These are phyloP conservation scores for Zygoascus hellenicus DNA, from an alignment of 1,139 yeast species.

Conservation along the genomic window DNA sequence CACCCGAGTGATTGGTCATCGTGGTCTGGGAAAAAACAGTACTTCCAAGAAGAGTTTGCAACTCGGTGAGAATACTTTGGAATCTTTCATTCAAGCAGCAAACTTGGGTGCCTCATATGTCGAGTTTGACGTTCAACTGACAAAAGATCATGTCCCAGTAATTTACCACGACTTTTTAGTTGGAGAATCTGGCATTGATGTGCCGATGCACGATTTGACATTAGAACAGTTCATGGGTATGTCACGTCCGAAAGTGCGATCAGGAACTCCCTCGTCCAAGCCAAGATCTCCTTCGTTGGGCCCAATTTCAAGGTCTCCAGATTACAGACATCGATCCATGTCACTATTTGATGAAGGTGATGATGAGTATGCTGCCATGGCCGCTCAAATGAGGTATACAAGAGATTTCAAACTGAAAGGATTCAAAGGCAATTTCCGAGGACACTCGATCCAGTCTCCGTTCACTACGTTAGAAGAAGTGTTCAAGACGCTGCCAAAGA, in stretches of 20 bases:
- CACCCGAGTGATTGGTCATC: conserved; percentile 91
- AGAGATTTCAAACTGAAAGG: conserved; percentile 83
- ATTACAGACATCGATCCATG: conserved; percentile 25
- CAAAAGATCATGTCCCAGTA: conserved; percentile 90
- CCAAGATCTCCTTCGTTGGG: conserved; percentile 6
- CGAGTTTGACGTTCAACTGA: conserved; percentile 93
- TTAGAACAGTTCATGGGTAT: conserved; percentile 75
- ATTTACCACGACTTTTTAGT: conserved; percentile 93
- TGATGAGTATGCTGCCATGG: conserved; percentile 33
- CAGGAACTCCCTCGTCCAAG: conserved; percentile 5
- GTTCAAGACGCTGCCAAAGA: conserved; percentile 71
- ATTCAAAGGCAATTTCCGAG: conserved; percentile 87
- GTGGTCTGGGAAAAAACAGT: conserved; percentile 88
- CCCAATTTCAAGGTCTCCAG: conserved; percentile 15
- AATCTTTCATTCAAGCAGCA: conserved; percentile 94
- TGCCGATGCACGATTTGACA: conserved; percentile 91
- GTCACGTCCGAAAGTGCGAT: conserved; percentile 19
- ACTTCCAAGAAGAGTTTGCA: conserved; percentile 71
- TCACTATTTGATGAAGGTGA: conserved; percentile 25
- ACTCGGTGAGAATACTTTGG: conserved; percentile 93
- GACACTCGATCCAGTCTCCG: conserved; percentile 83
- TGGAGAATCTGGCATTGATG: conserved; percentile 93
- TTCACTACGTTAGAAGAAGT: conserved; percentile 85
- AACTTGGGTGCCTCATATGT: conserved; percentile 73
- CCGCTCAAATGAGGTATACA: conserved; percentile 75